phyloP scores from a whole-genome alignment of 495 filamentous ascomycete genomes.

The Bombardia bombarda region DNA sequence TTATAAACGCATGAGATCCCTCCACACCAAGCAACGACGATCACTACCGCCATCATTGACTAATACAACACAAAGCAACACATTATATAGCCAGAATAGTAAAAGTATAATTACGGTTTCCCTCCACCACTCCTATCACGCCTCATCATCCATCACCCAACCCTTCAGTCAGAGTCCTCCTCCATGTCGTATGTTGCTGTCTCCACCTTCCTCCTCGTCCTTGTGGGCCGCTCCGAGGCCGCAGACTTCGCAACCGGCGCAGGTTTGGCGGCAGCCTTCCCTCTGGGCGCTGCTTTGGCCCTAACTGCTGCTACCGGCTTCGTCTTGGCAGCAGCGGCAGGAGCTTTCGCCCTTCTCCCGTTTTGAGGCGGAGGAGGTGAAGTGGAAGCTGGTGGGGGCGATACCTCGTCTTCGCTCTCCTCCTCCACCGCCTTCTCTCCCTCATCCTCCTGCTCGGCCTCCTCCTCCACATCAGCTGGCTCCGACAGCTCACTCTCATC shows the following conservation, averaged over 20 bases:
- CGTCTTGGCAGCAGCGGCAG: slow-evolving; percentile 3
- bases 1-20: too few species aligned
- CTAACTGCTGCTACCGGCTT: background rate
- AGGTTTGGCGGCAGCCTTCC: slow-evolving; percentile 2
- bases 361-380: slow-evolving; percentile 6
- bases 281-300: slow-evolving; percentile 3
- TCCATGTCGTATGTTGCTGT: slow-evolving; percentile 14
- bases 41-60: too few species aligned
- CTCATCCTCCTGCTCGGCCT: slow-evolving; percentile 20
- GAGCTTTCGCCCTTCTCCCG: slow-evolving; percentile 9
- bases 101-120: too few species aligned
- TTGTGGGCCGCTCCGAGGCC: slow-evolving; percentile 1
- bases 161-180: slow-evolving; percentile 15
- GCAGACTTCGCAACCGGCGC: background rate
- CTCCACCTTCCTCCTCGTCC: slow-evolving; percentile 5
- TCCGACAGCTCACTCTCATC: slow-evolving; percentile 10
- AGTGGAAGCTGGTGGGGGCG: background rate
- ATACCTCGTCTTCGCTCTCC: background rate
- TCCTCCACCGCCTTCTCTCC: slow-evolving; percentile 12
- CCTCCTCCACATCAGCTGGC: slow-evolving; percentile 9
- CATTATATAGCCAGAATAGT: too few species aligned
- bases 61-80: too few species aligned
- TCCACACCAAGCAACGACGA: too few species aligned
- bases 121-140: too few species aligned
- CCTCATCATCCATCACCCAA: too few species aligned